phyloP scores from a whole-genome alignment of 176 grass and related monocot genomes.

The Puya raimondii region DNA sequence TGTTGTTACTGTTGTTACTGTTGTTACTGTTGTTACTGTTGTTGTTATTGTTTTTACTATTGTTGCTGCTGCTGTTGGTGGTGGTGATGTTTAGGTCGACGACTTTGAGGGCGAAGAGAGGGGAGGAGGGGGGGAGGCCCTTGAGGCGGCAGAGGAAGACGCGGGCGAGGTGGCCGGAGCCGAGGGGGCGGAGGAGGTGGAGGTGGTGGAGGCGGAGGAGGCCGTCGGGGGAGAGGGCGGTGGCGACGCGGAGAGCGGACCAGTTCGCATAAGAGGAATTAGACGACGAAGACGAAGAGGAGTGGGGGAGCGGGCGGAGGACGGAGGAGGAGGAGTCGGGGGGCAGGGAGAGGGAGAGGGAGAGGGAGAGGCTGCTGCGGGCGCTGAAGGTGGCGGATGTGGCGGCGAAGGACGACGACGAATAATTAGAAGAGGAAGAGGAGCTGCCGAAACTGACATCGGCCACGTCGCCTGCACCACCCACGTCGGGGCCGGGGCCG shows the following conservation, averaged over 20 bases:
- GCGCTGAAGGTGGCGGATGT: slow-evolving; percentile 77
- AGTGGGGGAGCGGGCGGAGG: slow-evolving; percentile 53
- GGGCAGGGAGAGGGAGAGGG: slow-evolving; percentile 23
- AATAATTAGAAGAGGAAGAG: slow-evolving; percentile 54
- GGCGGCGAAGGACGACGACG: slow-evolving; percentile 44
- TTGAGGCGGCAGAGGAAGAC: slow-evolving; percentile 85
- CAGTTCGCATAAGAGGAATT: slow-evolving; percentile 19
- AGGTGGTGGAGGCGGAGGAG: slow-evolving; percentile 68
- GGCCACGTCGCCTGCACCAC: slow-evolving; percentile 18
- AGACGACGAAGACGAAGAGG: slow-evolving; percentile 31
- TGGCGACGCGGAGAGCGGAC: slow-evolving; percentile 39
- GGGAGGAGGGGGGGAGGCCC: slow-evolving; percentile 27
- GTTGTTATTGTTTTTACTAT: background rate
- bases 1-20: slow-evolving; percentile 27
- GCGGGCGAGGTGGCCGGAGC: slow-evolving; percentile 72
- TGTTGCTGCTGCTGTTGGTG: too few relatives aligned
- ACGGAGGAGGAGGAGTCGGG: slow-evolving; percentile 67
- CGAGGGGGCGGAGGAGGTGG: slow-evolving; percentile 65
- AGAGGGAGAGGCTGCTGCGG: slow-evolving; percentile 50
- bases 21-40: slow-evolving; percentile 23
- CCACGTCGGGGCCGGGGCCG: background rate
- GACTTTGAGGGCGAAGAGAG: slow-evolving; percentile 80
- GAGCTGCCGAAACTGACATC: slow-evolving; percentile 55
- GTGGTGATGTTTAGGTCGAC: slow-evolving; percentile 34
- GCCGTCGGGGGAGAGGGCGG: slow-evolving; percentile 41